Evolutionary conservation across 306 rosid species (phyloP).

Genomic region (Lathyrus oleraceus): DNA sequence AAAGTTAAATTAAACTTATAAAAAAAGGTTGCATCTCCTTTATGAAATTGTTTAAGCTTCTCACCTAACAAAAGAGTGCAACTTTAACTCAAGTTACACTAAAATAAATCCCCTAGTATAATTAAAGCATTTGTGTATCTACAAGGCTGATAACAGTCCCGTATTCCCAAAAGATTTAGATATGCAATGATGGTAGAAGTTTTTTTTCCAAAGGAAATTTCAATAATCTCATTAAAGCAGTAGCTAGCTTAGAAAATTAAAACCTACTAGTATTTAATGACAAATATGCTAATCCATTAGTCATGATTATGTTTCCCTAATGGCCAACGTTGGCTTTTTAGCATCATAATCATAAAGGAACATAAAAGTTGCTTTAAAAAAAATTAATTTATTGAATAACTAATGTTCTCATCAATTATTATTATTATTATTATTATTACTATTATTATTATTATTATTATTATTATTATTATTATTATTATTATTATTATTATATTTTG

Average conservation of each 20-base stretch:
- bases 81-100: constrained; percentile 55
- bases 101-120: constrained; percentile 49
- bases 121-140: constrained; percentile 59
- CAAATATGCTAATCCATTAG: constrained; percentile 37
- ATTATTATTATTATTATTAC: no score
- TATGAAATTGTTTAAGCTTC: constrained; percentile 43
- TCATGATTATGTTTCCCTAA: constrained; percentile 57
- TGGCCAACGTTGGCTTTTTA: constrained; percentile 46
- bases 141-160: constrained; percentile 68
- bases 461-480: no score
- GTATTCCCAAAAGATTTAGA: constrained; percentile 78
- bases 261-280: constrained; percentile 34
- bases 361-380: no score
- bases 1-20: no score
- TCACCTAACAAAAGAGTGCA: constrained; percentile 50
- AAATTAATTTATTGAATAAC: no score
- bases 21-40: not conserved
- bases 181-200: constrained; percentile 52
- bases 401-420: no score
- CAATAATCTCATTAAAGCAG: constrained; percentile 51
- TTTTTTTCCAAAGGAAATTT: constrained; percentile 41
- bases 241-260: constrained; percentile 25
- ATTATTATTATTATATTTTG: no score
- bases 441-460: no score
- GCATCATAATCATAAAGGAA: constrained; percentile 1